Base-by-base conservation (phyloP, 768 basidiomycete genomes). In the Lactifluus hygrophoroides region DNA sequence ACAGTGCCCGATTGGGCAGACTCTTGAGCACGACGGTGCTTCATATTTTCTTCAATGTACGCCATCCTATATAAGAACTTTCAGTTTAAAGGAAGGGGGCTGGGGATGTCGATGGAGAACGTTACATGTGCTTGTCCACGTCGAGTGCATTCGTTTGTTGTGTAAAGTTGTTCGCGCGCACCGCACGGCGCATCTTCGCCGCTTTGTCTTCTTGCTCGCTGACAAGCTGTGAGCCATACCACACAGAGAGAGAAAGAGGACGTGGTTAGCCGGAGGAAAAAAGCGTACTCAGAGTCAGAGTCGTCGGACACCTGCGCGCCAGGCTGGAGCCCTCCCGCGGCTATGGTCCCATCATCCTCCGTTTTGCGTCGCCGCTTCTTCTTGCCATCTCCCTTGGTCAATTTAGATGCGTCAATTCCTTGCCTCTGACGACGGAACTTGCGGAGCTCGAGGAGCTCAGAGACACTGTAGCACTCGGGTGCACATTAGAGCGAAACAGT, bases 71-170 rank as follows among this genome's bases (percentile, higher is more conserved):
- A 34, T 7, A 23, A 9, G 42, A 49, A 19, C 35, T 47, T 54
- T 16, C 23, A 10, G 14, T 7, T 2, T 1, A 34, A 45, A 28
- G 16, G 13, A 51, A 14, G 19, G 21, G n/a, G 34, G 49, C 43
- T 13, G 25, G 23, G 34, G 45, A 3, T 14, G 8, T 27, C 23
- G 21, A 48, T 2, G 40, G 17, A 10, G 13, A 25, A 75, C 90
- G 51, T 57, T n/a, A 94, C 95, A 98, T 98, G 67, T 98, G 96
- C 68, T 97, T 98, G 74, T 99, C 95, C 25, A 96, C 94, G 68
- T 97, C 95, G 21, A 97, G 78, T 1, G 85, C 83, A 69, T 96
- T 95, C 4, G 95, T 99, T 73, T 97, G 95, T 62, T 94, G 91
- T 0, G 96, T 99, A 69, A 99, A 98, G 73, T 96, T 96, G 72